Evolutionary conservation across 2,329 filamentous ascomycete genomes (phyloP).

Genomic region (Fusarium chuoi): DNA sequence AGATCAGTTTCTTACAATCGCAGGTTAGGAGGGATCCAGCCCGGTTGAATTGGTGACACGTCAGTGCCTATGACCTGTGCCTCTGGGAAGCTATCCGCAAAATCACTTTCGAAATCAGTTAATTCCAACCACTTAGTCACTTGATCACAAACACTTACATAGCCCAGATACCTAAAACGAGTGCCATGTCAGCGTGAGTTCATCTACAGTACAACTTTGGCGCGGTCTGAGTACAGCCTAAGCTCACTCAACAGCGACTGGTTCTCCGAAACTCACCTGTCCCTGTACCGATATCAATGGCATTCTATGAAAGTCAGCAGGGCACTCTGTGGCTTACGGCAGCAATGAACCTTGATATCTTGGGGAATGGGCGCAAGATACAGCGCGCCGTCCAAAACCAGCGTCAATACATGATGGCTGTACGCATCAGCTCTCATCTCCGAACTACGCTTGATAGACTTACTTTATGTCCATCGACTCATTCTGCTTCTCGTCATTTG

Average conservation of each 20-base stretch:
- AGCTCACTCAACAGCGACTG: not conserved
- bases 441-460: rapidly evolving
- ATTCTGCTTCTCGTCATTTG: conserved; percentile 31
- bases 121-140: rapidly evolving
- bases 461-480: conserved; percentile 38
- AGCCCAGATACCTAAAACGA: conserved; percentile 17
- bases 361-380: conserved; percentile 11
- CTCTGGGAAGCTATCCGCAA: conserved; percentile 17
- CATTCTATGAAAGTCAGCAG: not conserved
- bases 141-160: not conserved
- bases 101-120: conserved; percentile 2
- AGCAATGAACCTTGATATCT: conserved; percentile 2
- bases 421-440: not conserved
- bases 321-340: rapidly evolving
- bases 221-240: rapidly evolving
- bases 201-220: not conserved
- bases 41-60: conserved; percentile 27
- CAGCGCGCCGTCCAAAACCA: conserved; percentile 16
- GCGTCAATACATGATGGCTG: conserved; percentile 29
- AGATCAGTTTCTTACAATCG: not conserved
- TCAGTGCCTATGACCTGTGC: conserved; percentile 28
- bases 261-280: not conserved
- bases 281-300: conserved; percentile 27
- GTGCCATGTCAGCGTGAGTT: not conserved
- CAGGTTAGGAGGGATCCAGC: conserved; percentile 25